These are phyloP conservation scores for Rhizopus sp. DNA, from an alignment of 371 early-diverging fungal species.

Conservation along the genomic window DNA sequence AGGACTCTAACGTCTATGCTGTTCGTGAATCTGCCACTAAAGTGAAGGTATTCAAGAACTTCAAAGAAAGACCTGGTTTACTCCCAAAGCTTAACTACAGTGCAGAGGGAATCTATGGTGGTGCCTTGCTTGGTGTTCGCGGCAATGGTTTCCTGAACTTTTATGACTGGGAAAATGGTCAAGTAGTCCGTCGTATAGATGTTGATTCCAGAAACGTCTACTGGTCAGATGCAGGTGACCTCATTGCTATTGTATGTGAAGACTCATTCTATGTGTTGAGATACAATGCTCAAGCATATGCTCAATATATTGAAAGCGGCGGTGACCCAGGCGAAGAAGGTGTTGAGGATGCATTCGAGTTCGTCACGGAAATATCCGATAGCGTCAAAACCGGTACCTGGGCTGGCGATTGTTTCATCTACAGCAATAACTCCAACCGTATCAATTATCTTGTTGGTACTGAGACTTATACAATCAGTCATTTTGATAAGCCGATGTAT, in stretches of 20 bases:
- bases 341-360: conserved; percentile 94
- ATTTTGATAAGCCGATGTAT: conserved; percentile 91
- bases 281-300: conserved; percentile 85
- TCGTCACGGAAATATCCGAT: conserved; percentile 90
- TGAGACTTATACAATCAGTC: conserved; percentile 89
- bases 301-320: conserved; percentile 74
- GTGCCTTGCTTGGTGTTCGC: conserved; percentile 88
- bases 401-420: conserved; percentile 98
- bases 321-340: conserved; percentile 88
- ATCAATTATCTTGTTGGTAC: conserved; percentile 95
- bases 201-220: conserved; percentile 82
- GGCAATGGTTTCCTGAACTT: conserved; percentile 86
- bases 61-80: conserved; percentile 82
- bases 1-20: conserved; percentile 94
- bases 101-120: conserved; percentile 94
- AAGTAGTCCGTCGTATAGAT: conserved; percentile 92
- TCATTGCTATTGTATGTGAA: conserved; percentile 90
- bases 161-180: conserved; percentile 96
- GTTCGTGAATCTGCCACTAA: conserved; percentile 89
- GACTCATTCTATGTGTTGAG: conserved; percentile 92
- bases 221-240: conserved; percentile 95
- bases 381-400: conserved; percentile 91
- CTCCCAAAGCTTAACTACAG: conserved; percentile 72
- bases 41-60: conserved; percentile 88
- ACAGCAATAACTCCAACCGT: conserved; percentile 87